phyloP scores from a whole-genome alignment of 441 rosid species.

The Breynia disticha region DNA sequence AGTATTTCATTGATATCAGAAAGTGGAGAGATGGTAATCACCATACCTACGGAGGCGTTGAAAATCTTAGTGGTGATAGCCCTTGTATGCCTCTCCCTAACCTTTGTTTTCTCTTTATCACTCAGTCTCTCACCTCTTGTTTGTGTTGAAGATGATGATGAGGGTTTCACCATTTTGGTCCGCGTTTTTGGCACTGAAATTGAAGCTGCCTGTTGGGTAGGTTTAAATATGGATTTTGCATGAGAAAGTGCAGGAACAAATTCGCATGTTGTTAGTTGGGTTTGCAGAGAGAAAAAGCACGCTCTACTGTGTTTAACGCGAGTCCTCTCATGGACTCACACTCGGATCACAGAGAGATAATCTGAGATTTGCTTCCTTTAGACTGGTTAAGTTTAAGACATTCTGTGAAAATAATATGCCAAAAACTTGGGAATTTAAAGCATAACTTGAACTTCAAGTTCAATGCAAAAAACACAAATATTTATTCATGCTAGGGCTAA shows the following conservation, averaged over 20 bases:
- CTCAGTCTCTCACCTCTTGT: neutral
- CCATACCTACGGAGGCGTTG: slow-evolving; percentile 37
- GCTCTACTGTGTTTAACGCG: neutral
- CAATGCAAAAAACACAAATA: no score
- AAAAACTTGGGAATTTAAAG: no score
- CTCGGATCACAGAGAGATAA: neutral
- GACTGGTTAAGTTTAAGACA: no score
- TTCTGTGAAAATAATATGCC: no score
- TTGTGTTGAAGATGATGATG: no score
- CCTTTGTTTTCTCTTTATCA: slow-evolving; percentile 45
- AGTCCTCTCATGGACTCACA: neutral
- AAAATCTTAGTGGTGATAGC: slow-evolving; percentile 43
- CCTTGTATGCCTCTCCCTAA: slow-evolving; percentile 44
- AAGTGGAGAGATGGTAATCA: slow-evolving; percentile 31
- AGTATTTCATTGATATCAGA: slow-evolving; percentile 47
- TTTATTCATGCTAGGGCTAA: no score
- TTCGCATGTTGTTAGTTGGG: neutral
- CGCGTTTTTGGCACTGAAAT: slow-evolving; percentile 25
- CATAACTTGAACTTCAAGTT: no score
- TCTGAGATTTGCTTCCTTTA: no score
- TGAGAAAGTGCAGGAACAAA: slow-evolving; percentile 6
- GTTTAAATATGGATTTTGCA: slow-evolving; percentile 20
- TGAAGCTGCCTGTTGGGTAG: neutral
- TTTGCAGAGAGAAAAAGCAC: neutral
- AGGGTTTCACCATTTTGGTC: neutral